Percentiles rank a stretch among this genome's conserved stretches.
Conservation (phyloP, 2,329 filamentous ascomycete genomes). For the Pestalotiopsis fici region DNA sequence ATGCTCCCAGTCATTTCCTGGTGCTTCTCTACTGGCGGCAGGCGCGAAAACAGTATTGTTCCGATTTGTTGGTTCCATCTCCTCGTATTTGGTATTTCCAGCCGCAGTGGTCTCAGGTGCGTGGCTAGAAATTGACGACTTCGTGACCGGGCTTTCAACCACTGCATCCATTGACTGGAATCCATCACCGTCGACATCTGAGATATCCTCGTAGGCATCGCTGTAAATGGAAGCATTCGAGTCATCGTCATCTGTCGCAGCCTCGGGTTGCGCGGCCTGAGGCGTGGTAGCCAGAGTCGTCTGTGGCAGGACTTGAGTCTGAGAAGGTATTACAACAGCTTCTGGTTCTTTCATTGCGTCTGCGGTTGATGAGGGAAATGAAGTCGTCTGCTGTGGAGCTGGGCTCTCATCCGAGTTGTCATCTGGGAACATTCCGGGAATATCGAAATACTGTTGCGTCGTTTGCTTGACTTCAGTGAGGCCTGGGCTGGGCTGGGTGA, state of each 20-base stretch:
- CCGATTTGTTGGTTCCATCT: neutral
- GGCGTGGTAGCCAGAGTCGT: conserved; percentile 31
- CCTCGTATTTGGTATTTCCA: neutral
- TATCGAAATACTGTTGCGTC: conserved; percentile 36
- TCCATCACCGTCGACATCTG: conserved; percentile 58
- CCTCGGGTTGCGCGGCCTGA: conserved; percentile 27
- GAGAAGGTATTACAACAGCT: conserved; percentile 15
- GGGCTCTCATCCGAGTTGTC: conserved; percentile 30
- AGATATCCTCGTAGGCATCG: conserved; percentile 75
- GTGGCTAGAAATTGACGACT: conserved; percentile 40
- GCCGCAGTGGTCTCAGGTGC: conserved; percentile 15
- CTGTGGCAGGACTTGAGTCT: conserved; percentile 21
- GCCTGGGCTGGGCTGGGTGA: conserved; percentile 45
- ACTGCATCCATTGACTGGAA: conserved; percentile 76
- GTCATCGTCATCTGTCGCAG: conserved; percentile 32
- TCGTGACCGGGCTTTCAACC: conserved; percentile 58
- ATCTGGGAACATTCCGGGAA: conserved; percentile 62
- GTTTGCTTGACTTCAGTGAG: conserved; percentile 13
- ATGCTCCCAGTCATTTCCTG: conserved; percentile 59
- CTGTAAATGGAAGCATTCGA: conserved; percentile 62
- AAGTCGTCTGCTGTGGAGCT: neutral
- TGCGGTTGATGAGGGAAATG: neutral
- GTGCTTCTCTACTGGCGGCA: neutral
- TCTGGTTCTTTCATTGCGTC: conserved; percentile 25
- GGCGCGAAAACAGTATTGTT: neutral